Base-by-base conservation (phyloP, 2,329 filamentous ascomycete genomes). In the Paraconiothyrium sp. region DNA sequence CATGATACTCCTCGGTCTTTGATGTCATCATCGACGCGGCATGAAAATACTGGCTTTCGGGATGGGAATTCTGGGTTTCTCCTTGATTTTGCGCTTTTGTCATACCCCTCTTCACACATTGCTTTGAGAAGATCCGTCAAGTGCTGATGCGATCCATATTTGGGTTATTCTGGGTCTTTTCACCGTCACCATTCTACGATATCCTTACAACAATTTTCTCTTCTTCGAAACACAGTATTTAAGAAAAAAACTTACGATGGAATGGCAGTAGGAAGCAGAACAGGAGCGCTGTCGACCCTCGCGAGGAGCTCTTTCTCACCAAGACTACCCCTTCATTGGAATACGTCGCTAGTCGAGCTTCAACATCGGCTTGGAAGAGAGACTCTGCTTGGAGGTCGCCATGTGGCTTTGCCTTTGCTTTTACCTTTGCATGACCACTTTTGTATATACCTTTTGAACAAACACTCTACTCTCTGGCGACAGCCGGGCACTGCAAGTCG, bases 131-230 rank as follows among this genome's bases (percentile, higher is more conserved):
- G 75, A 77, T 77, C 75, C 73, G 75, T 77, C 75, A 77, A 76
- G 75, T 75, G 75, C 75, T 77, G 74, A 77, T 76, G 74, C 72
- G 73, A 75, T 76, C 76, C 74, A 71, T 64, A 62, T 55, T 69
- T 67, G 61, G 67, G 59, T 64, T 67, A 56, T 64, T 24, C 60
- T 65, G 65, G 65, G 66, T 69, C 64, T 69, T 65, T 66, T 66
- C 67, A 65, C 63, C 61, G 58, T 68, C 59, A 58, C 57, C 44
- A 35, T 59, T 58, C 54, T 64, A 24, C 61, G 54, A 54, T 50
- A 58, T 58, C 35, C 43, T 47, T 56, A 49, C 37, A 46, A 9
- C 27, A 22, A 20, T 20, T 41, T 49, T 35, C 47, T 20, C 35
- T 54, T 51, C 46, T 51, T 20, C 34, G n/a, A 30, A 30, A 44